Base-by-base conservation (phyloP, 2,329 filamentous ascomycete genomes). In the Alternaria conjuncta region DNA sequence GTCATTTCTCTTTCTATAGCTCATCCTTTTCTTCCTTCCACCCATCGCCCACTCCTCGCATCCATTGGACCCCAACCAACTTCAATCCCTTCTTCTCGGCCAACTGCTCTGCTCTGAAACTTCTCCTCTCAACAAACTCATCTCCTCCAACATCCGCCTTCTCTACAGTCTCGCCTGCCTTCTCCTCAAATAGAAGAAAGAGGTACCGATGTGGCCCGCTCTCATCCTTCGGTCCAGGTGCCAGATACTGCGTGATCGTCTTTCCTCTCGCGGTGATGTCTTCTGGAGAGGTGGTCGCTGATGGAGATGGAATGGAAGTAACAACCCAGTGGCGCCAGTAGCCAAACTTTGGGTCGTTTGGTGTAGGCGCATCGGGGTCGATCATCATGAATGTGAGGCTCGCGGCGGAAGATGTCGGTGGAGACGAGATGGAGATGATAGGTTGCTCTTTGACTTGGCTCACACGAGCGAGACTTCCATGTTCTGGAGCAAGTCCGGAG, bases 281-380 rank as follows among this genome's bases (percentile, higher is more conserved):
- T 4, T 57, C 30, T 4, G 53, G 36, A 12, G 63, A 47, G 3
- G 58, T n/a, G 0, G 18, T 26, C 4, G 60, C 43, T 9, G 63
- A 45, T 4, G 54, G 25, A 1, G 61, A 26, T 1, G 56, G 58
- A 13, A 79, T 70, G 3, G 61, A 56, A 2, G 67, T 61, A 0
- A 86, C 72, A 25, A 87, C 79, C 84, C 84, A 87, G 68, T 87
- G 86, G 20, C 85, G 78, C 85, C 85, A 87, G 69, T 84, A 86
- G 0, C 84, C 83, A 69, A 85, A 87, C 68, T 84, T 86, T 6
- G 84, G 85, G 55, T 87, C 83, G 36, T 85, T 83, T 0, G 86
- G 86, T 0, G 85, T 87, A 0, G 86, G 86, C 20, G 85, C 86
- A 62, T 87, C 86, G 0, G 85, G 85, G 59, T 87, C 86, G 21